These are phyloP conservation scores for Aegilops umbellulata DNA, from an alignment of 176 grass and related monocot genomes.

Conservation along the genomic window DNA sequence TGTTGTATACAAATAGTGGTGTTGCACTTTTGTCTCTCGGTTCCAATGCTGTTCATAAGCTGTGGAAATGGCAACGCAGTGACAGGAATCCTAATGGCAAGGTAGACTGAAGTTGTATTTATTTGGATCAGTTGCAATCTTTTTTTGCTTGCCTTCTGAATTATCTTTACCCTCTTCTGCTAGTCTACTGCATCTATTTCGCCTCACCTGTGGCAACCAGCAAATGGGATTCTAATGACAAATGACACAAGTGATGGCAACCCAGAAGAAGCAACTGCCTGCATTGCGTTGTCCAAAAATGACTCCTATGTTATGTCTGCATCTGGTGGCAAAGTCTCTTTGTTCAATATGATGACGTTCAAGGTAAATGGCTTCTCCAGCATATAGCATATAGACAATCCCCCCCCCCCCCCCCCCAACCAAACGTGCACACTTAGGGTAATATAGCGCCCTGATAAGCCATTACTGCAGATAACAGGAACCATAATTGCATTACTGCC, in stretches of 20 bases:
- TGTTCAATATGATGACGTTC: conserved; percentile 99
- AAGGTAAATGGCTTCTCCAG: conserved; percentile 52
- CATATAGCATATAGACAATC: neutral
- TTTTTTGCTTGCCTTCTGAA: conserved; percentile 38
- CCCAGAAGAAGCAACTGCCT: conserved; percentile 94
- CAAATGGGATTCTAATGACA: conserved; percentile 93
- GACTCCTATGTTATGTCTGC: conserved; percentile 99
- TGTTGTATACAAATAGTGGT: conserved; percentile 92
- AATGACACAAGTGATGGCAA: conserved; percentile 89
- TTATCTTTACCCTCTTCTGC: conserved; percentile 10
- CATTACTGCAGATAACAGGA: neutral
- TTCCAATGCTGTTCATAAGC: conserved; percentile 95
- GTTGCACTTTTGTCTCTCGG: conserved; percentile 79
- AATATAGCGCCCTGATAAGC: conserved; percentile 1
- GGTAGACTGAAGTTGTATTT: conserved; percentile 40
- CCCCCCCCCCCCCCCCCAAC: no score
- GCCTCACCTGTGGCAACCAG: conserved; percentile 93
- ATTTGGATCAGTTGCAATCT: conserved; percentile 8
- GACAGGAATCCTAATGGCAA: conserved; percentile 94
- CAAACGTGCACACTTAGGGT: neutral
- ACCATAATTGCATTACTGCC: neutral
- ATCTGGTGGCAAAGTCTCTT: conserved; percentile 94
- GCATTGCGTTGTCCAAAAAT: conserved; percentile 98
- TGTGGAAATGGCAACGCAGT: conserved; percentile 95
- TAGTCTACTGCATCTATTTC: conserved; percentile 85